Evolutionary conservation across 176 grass and related monocot species (phyloP).

Genomic region (Tuctoria greenei): DNA sequence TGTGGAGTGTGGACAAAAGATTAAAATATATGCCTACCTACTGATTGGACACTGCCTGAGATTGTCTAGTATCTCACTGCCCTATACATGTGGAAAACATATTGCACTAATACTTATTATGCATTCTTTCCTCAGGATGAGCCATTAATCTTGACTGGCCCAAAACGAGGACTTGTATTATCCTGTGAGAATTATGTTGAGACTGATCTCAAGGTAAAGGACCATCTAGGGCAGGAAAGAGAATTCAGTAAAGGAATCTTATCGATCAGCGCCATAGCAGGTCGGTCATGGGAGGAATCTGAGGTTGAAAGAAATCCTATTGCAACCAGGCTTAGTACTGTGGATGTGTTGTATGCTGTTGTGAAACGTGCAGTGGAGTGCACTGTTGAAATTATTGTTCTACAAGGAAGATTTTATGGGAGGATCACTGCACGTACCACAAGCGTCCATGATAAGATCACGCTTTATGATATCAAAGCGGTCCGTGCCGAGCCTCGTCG

Average conservation of each 20-base stretch:
- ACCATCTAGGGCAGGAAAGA: no score
- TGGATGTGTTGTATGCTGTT: no score
- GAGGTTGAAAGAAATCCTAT: background rate
- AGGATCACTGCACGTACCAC: constrained; percentile 10
- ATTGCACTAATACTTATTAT: no score
- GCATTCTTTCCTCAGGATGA: background rate
- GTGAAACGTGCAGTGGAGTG: background rate
- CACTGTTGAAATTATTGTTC: background rate
- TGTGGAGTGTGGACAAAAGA: no score
- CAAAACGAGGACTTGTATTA: no score
- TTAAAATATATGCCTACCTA: no score
- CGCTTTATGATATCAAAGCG: constrained; percentile 1
- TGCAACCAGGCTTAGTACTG: constrained; percentile 16
- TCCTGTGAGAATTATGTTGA: no score
- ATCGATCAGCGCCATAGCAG: background rate
- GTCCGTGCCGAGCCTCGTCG: background rate
- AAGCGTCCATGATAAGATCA: background rate
- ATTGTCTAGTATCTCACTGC: no score
- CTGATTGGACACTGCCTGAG: no score
- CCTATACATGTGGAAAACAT: background rate
- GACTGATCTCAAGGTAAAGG: no score
- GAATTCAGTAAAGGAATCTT: background rate
- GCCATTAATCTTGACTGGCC: no score
- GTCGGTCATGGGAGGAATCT: background rate
- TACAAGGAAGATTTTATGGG: background rate